Conservation (phyloP, 1,284 basidiomycete genomes). For the Heterobasidion annosum region DNA sequence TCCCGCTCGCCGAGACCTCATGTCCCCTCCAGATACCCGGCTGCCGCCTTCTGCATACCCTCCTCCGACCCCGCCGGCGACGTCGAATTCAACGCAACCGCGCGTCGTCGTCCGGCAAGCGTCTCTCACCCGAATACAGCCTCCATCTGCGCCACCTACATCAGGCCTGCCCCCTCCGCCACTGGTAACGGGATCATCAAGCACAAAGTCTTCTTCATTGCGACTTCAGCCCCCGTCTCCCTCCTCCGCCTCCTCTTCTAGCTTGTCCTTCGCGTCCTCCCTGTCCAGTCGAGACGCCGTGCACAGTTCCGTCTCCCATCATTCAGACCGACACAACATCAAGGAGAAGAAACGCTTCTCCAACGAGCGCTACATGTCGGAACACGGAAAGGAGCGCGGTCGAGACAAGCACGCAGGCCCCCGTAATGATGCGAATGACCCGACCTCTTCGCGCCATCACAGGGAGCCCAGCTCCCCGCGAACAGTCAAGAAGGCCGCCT, state of each 20-base stretch:
- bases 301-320: conserved; percentile 13
- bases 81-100: conserved; percentile 9
- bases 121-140: conserved; percentile 7
- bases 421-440: not conserved
- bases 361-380: not conserved
- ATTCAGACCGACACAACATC: conserved; percentile 12
- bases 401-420: not conserved
- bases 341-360: conserved; percentile 5
- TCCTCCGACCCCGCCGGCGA: not conserved
- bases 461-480: conserved; percentile 22
- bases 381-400: conserved; percentile 1
- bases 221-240: not conserved
- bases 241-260: conserved; percentile 21
- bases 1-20: not conserved
- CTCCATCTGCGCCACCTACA: conserved; percentile 10
- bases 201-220: not conserved
- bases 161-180: conserved; percentile 10
- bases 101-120: conserved; percentile 12
- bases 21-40: conserved; percentile 3
- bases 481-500: conserved; percentile 45
- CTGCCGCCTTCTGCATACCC: not conserved
- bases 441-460: not conserved
- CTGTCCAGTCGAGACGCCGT: conserved; percentile 18
- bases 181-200: not conserved
- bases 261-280: conserved; percentile 35